A percentile compares a stretch with the other conserved stretches of the same genome.
Evolutionary conservation across 768 basidiomycete species (phyloP).

Genomic region (Auricularia auricula-judae): DNA sequence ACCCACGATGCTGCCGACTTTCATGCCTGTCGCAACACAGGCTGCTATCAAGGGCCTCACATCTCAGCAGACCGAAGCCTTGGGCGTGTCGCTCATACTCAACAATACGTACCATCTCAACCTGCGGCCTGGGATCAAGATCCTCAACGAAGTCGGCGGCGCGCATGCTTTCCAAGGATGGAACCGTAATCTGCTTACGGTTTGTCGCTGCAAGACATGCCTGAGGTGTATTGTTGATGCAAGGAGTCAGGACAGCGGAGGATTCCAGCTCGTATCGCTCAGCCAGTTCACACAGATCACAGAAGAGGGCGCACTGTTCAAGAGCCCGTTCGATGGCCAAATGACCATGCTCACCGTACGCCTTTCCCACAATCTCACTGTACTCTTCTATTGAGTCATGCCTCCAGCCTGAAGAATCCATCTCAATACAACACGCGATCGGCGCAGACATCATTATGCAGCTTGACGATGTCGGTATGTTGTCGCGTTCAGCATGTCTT

Average conservation of each 20-base stretch:
- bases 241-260: conserved; percentile 63
- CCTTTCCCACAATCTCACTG: conserved; percentile 7
- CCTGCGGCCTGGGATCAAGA: conserved; percentile 68
- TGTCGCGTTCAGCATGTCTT: background rate
- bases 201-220: conserved; percentile 17
- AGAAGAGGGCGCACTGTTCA: conserved; percentile 79
- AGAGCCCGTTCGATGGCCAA: conserved; percentile 76
- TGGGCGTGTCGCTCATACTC: conserved; percentile 73
- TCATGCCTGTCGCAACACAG: conserved; percentile 92
- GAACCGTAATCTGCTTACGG: conserved; percentile 76
- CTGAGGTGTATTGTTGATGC: conserved; percentile 1
- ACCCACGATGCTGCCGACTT: conserved; percentile 72
- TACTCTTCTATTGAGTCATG: background rate
- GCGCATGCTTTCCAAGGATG: conserved; percentile 89
- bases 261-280: conserved; percentile 79
- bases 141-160: conserved; percentile 66
- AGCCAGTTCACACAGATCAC: conserved; percentile 79
- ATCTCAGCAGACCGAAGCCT: conserved; percentile 67
- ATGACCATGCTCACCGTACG: conserved; percentile 79
- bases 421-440: conserved; percentile 81
- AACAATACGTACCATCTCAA: conserved; percentile 90
- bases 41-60: conserved; percentile 89
- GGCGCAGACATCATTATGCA: conserved; percentile 95
- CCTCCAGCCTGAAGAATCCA: conserved; percentile 77
- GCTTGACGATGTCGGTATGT: conserved; percentile 79